These are phyloP conservation scores for Aspergillus avenaceus DNA, from an alignment of 495 filamentous ascomycete species.

Conservation along the genomic window DNA sequence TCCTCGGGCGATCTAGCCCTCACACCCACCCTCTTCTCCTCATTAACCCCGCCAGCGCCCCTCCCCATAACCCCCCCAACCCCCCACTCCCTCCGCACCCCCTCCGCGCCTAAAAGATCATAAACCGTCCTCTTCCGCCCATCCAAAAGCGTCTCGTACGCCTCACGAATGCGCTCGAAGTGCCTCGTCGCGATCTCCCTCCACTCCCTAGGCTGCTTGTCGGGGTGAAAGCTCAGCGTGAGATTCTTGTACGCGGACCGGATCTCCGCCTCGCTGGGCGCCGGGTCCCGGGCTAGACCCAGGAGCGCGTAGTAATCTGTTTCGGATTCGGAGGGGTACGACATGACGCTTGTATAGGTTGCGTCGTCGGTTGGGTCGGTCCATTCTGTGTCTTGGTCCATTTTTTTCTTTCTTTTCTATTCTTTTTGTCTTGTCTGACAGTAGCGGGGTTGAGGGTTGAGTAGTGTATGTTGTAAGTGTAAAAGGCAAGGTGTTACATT, in stretches of 20 bases:
- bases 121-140: constrained; percentile 53
- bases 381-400: constrained; percentile 7
- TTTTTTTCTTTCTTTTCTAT: neutral
- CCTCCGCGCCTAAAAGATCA: constrained; percentile 46
- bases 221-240: constrained; percentile 55
- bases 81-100: constrained; percentile 41
- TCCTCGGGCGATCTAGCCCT: constrained; percentile 41
- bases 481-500: too few relatives aligned
- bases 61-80: constrained; percentile 30
- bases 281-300: constrained; percentile 41
- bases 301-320: constrained; percentile 49
- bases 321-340: constrained; percentile 29
- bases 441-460: too few relatives aligned
- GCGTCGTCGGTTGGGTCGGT: constrained; percentile 16
- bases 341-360: neutral
- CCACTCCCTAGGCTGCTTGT: constrained; percentile 50
- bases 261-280: constrained; percentile 46
- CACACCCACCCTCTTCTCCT: constrained; percentile 33
- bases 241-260: constrained; percentile 49
- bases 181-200: constrained; percentile 44
- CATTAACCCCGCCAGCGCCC: constrained; percentile 24
- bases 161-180: constrained; percentile 45
- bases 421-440: neutral
- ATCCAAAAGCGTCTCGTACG: constrained; percentile 53
- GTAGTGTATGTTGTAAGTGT: too few relatives aligned